Base-by-base conservation (phyloP, 768 basidiomycete species). In the Xerocomellus intermedius region DNA sequence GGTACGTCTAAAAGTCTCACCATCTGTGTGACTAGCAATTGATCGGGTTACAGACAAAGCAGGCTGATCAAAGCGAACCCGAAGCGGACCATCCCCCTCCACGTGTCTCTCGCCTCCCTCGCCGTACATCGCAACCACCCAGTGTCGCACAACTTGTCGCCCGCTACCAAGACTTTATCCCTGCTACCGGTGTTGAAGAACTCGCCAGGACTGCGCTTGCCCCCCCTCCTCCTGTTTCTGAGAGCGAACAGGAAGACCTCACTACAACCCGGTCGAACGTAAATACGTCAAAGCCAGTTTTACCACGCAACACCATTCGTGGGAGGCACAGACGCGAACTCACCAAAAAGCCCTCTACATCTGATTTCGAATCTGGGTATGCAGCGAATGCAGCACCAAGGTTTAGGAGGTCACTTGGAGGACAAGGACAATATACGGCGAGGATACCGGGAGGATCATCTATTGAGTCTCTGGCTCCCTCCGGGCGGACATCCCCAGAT, bases 291-390 rank as follows among this genome's bases (percentile, higher is more conserved):
- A 59, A 19, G 52, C 66, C 60, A 12, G 68, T 71, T 35, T 61
- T 51, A 16, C 55, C 64, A 12, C 80, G 79, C 17, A 72, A 65
- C 16, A 65, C 76, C 6, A 51, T 74, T 19, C 79, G 83, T 36
- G 76, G 75, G 33, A 77, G 81, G 54, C 82, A 83, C 62, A 67
- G 55, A 55, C 80, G 77, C 37, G 61, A 77, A 43, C 71, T 79
- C 41, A 63, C 73, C 14, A 80, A 76, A 65, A 84, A 83, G 58
- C 72, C 82, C 37, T 86, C 87, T 9, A 77, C 78, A 10, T 95
- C 94, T 7, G 94, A 96, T 66, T 92, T 92, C 50, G 94, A 96
- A 72, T 84, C 89, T 52, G 85, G 94, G 44, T 96, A 95, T 72
- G 93, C 94, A 4, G 90, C 87, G n/a, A 94, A 94, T 65, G 85